These are phyloP conservation scores for Trametes punicea DNA, from an alignment of 768 basidiomycete species.

Conservation along the genomic window DNA sequence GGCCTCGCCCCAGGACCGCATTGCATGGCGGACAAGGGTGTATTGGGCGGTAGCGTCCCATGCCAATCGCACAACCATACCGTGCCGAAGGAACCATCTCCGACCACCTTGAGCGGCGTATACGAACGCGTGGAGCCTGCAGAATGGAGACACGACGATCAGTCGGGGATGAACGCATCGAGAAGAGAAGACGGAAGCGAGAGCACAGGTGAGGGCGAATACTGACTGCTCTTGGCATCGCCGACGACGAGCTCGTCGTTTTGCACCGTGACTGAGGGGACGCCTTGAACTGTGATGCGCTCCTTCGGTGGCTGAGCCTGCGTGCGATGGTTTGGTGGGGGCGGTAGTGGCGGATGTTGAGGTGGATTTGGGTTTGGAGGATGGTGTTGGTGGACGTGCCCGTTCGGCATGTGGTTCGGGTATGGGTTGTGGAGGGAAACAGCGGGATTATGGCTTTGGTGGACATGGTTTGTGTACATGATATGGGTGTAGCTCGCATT, in stretches of 20 bases:
- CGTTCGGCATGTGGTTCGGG: slow-evolving; percentile 33
- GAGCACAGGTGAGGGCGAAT: slow-evolving; percentile 1
- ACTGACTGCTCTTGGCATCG: slow-evolving; percentile 67
- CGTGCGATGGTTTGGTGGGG: slow-evolving; percentile 20
- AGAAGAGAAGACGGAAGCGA: slow-evolving; percentile 9
- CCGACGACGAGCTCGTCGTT: slow-evolving; percentile 71
- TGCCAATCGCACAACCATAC: slow-evolving; percentile 99
- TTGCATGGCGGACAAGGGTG: slow-evolving; percentile 91
- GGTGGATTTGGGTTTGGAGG: slow-evolving; percentile 20
- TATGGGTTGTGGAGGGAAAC: slow-evolving; percentile 33
- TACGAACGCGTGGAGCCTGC: slow-evolving; percentile 84
- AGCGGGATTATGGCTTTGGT: slow-evolving; percentile 39
- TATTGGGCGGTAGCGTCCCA: slow-evolving; percentile 88
- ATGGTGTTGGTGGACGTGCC: slow-evolving; percentile 22
- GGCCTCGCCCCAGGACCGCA: slow-evolving; percentile 88
- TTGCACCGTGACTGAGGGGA: slow-evolving; percentile 74
- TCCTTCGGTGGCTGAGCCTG: slow-evolving; percentile 42
- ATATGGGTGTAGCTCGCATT: slow-evolving; percentile 50
- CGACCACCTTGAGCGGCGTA: slow-evolving; percentile 93
- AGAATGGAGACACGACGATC: neutral
- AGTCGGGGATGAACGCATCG: slow-evolving; percentile 13
- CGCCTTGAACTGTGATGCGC: slow-evolving; percentile 63
- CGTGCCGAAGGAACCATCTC: slow-evolving; percentile 97
- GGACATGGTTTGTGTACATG: slow-evolving; percentile 56
- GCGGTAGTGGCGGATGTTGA: slow-evolving; percentile 12